phyloP scores from a whole-genome alignment of 176 grass and related monocot species.

The Oryza glumipatula region DNA sequence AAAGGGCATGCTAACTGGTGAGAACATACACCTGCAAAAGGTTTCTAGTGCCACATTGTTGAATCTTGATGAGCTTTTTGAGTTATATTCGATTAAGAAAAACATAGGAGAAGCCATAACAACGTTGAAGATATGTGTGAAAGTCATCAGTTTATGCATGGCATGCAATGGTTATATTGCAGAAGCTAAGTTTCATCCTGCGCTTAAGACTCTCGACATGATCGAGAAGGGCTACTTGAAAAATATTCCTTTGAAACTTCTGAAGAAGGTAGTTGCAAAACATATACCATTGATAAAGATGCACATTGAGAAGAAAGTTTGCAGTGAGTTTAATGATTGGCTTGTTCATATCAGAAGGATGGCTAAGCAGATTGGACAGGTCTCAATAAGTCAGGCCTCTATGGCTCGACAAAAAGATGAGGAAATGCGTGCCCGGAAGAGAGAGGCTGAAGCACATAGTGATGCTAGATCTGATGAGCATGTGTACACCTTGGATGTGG shows the following conservation, averaged over 20 bases:
- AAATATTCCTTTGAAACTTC: constrained; percentile 68
- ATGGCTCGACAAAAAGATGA: constrained; percentile 70
- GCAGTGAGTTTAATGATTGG: constrained; percentile 92
- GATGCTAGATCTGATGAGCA: neutral
- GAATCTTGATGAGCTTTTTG: constrained; percentile 70
- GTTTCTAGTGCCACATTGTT: constrained; percentile 35
- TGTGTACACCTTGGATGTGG: neutral
- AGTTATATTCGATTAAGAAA: constrained; percentile 67
- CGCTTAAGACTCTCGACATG: constrained; percentile 69
- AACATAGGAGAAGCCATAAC: constrained; percentile 72
- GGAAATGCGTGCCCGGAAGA: constrained; percentile 52
- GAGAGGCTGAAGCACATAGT: neutral
- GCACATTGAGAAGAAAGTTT: constrained; percentile 85
- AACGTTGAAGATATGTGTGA: constrained; percentile 70
- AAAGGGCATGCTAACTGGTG: constrained; percentile 55
- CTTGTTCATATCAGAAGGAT: constrained; percentile 74
- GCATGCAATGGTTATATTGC: constrained; percentile 68
- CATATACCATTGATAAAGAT: constrained; percentile 80
- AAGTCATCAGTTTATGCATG: constrained; percentile 66
- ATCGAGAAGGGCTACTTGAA: constrained; percentile 72
- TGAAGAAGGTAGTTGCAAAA: constrained; percentile 61
- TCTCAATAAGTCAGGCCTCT: constrained; percentile 76
- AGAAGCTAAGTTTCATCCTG: constrained; percentile 72
- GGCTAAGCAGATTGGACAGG: constrained; percentile 80
- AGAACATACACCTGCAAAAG: constrained; percentile 66